Conservation (phyloP, 495 filamentous ascomycete genomes). For the Lasiosphaeris hirsuta region DNA sequence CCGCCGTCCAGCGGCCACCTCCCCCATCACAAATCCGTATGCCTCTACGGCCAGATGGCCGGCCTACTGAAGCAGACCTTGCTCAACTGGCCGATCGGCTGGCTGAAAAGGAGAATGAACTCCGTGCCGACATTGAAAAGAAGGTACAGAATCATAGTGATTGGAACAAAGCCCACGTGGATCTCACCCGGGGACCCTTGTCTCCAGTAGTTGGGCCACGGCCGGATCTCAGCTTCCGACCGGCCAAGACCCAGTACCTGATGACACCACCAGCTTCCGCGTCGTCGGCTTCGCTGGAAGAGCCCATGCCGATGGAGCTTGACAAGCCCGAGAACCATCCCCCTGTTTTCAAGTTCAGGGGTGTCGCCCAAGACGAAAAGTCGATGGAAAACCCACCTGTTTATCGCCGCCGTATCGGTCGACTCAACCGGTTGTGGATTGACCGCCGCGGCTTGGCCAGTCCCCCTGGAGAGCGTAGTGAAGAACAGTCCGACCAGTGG, state of each 20-base stretch:
- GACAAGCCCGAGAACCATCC: conserved; percentile 31
- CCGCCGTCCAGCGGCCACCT: conserved; percentile 53
- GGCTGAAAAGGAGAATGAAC: conserved; percentile 77
- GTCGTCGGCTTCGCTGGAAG: conserved; percentile 59
- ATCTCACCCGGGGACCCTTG: conserved; percentile 76
- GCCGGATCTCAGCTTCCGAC: conserved; percentile 58
- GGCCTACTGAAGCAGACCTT: conserved; percentile 70
- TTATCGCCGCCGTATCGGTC: conserved; percentile 71
- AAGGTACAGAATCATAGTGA: conserved; percentile 78
- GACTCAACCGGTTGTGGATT: conserved; percentile 75
- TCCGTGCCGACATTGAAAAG: conserved; percentile 71
- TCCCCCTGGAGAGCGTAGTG: conserved; percentile 51
- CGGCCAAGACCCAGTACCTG: conserved; percentile 76
- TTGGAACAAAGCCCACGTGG: conserved; percentile 82
- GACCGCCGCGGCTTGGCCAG: conserved; percentile 64
- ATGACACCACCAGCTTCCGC: conserved; percentile 84
- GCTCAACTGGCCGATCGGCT: conserved; percentile 68
- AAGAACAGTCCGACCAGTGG: conserved; percentile 64
- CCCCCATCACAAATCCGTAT: conserved; percentile 56
- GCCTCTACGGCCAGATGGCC: conserved; percentile 66
- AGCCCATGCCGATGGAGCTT: conserved; percentile 35
- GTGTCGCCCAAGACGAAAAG: conserved; percentile 29
- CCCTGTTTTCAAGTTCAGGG: conserved; percentile 34
- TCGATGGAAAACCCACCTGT: conserved; percentile 61
- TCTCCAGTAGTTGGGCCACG: conserved; percentile 66